These are phyloP conservation scores for Penstemon barbatus DNA, from an alignment of 257 asterid species.

Conservation along the genomic window DNA sequence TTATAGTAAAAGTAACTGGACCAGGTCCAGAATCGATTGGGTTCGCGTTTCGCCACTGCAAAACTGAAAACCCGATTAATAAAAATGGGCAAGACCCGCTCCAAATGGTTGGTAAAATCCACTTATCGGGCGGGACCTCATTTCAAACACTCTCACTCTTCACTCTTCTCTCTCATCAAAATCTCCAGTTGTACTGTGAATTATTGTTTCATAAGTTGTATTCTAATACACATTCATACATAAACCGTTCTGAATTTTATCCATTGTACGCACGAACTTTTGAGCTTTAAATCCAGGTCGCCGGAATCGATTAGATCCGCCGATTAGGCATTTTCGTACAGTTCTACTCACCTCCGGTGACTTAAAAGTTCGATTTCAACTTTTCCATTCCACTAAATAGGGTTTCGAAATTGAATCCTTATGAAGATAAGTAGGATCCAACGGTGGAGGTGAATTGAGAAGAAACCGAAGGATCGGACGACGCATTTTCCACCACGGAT, in stretches of 20 bases:
- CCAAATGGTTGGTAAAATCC: too few species aligned
- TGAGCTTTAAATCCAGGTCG: slow-evolving; percentile 18
- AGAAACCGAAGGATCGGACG: slow-evolving; percentile 43
- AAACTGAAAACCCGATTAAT: too few species aligned
- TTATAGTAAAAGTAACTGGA: too few species aligned
- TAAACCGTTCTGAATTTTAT: not conserved
- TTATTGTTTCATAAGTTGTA: not conserved
- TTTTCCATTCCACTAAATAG: slow-evolving; percentile 2
- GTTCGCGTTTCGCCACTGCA: too few species aligned
- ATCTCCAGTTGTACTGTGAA: slow-evolving; percentile 8
- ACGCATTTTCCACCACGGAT: slow-evolving; percentile 33
- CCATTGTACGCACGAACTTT: not conserved
- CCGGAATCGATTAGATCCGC: slow-evolving; percentile 37
- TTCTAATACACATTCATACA: not conserved
- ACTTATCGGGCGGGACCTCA: slow-evolving; percentile 27
- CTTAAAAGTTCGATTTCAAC: not conserved
- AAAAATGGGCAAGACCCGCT: too few species aligned
- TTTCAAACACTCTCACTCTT: slow-evolving; percentile 23
- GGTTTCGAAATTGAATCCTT: slow-evolving; percentile 14
- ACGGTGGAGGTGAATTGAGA: slow-evolving; percentile 49
- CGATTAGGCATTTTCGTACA: slow-evolving; percentile 12
- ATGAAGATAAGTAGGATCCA: slow-evolving; percentile 40
- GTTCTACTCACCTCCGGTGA: slow-evolving; percentile 12
- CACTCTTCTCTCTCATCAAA: not conserved
- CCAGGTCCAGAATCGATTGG: too few species aligned